A percentile compares a stretch with the other conserved stretches of the same genome.
These are phyloP conservation scores for Wickerhamiella slavikovae DNA, from an alignment of 805 yeast species.

Conservation along the genomic window DNA sequence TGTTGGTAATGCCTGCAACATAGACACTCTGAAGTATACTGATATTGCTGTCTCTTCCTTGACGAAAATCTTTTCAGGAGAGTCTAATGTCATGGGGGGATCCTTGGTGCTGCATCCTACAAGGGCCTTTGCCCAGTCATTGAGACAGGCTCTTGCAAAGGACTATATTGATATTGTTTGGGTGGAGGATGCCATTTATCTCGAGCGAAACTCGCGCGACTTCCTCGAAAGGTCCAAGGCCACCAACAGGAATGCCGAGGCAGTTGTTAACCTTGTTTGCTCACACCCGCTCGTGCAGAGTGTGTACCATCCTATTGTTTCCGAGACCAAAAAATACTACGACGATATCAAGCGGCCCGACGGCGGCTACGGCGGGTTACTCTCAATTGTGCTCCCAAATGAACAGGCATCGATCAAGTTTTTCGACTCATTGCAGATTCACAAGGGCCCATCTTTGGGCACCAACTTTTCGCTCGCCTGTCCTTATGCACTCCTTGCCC, in stretches of 20 bases:
- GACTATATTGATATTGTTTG: conserved; percentile 63
- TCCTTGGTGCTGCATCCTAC: conserved; percentile 58
- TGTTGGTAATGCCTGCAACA: conserved; percentile 73
- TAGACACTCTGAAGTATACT: conserved; percentile 61
- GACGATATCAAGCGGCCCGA: conserved; percentile 43
- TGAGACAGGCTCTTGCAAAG: conserved; percentile 29
- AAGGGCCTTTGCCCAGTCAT: conserved; percentile 27
- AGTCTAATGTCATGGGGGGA: conserved; percentile 91
- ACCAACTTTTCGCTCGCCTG: conserved; percentile 78
- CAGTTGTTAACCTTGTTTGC: conserved; percentile 15
- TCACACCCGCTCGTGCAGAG: conserved; percentile 29
- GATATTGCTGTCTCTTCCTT: conserved; percentile 75
- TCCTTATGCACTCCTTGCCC: conserved; percentile 78
- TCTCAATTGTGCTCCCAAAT: conserved; percentile 50
- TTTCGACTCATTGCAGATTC: conserved; percentile 45
- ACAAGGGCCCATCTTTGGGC: conserved; percentile 83
- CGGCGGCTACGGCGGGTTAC: conserved; percentile 81
- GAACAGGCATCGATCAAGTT: conserved; percentile 48
- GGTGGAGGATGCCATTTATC: conserved; percentile 83
- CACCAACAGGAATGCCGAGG: conserved; percentile 22
- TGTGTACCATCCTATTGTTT: conserved; percentile 51
- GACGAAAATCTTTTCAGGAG: conserved; percentile 86
- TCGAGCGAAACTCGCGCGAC: conserved; percentile 88
- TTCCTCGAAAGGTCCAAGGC: conserved; percentile 38
- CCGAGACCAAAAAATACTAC: conserved; percentile 37